Evolutionary conservation across 1,284 basidiomycete genomes (phyloP).

Genomic region (Malassezia sp.): DNA sequence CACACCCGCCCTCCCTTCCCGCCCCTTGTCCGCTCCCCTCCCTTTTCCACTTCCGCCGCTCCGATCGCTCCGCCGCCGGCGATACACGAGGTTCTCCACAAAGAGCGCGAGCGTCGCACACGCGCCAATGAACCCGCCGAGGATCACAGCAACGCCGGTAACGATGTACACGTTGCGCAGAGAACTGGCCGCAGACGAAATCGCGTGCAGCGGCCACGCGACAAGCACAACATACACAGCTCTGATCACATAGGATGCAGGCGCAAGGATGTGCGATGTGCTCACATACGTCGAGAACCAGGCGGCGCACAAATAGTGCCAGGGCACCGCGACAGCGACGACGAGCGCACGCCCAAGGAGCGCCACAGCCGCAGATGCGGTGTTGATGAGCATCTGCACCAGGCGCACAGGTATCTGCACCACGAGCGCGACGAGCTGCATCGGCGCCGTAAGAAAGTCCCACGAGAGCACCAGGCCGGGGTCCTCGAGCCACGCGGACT

Average conservation of each 20-base stretch:
- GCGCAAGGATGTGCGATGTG: neutral
- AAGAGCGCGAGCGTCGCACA: neutral
- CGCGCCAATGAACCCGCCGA: constrained; percentile 2
- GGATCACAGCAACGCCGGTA: constrained; percentile 4
- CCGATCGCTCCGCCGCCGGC: neutral
- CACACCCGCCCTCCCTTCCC: too few relatives aligned
- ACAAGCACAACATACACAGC: constrained; percentile 1
- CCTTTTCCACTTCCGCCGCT: too few relatives aligned
- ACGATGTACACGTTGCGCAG: constrained; percentile 8
- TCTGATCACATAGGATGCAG: neutral
- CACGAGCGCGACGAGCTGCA: too few relatives aligned
- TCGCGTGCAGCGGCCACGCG: constrained; percentile 4
- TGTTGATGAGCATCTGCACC: too few relatives aligned
- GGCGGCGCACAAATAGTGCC: neutral
- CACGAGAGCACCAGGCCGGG: too few relatives aligned
- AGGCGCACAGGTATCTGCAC: too few relatives aligned
- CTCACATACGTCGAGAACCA: neutral
- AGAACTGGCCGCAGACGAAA: neutral
- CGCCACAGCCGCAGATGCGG: too few relatives aligned
- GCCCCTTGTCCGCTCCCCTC: too few relatives aligned
- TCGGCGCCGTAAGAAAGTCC: too few relatives aligned
- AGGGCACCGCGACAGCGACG: too few relatives aligned
- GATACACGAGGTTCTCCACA: constrained; percentile 7
- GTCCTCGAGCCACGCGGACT: too few relatives aligned
- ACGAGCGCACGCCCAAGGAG: too few relatives aligned